phyloP scores from a whole-genome alignment of 2,329 filamentous ascomycete genomes.

The Phaeosphaeriaceae sp. region DNA sequence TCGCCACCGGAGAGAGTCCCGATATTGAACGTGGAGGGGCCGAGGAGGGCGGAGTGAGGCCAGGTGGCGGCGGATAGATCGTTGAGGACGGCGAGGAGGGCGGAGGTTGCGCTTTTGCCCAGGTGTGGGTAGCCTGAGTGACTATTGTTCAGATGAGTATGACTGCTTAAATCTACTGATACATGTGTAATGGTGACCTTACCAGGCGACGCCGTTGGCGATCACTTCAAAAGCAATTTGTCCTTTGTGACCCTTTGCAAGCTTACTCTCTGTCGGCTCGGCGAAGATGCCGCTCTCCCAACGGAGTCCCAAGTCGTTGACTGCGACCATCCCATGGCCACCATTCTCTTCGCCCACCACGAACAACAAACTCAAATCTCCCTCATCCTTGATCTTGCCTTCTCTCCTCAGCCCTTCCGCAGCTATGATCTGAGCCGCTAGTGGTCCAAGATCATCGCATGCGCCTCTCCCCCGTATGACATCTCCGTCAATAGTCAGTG shows the following conservation, averaged over 20 bases:
- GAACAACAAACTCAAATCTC: background rate
- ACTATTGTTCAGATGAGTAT: background rate
- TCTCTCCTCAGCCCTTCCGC: slow-evolving; percentile 1
- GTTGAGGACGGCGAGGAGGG: slow-evolving; percentile 2
- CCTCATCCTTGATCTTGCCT: background rate
- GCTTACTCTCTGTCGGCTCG: slow-evolving; percentile 1
- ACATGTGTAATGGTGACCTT: background rate
- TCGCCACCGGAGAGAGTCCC: background rate
- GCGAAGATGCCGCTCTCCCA: slow-evolving; percentile 1
- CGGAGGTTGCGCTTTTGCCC: background rate
- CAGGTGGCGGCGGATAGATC: background rate
- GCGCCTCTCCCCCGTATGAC: background rate
- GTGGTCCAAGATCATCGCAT: slow-evolving; percentile 1
- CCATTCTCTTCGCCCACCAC: slow-evolving; percentile 1
- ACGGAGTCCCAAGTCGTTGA: background rate
- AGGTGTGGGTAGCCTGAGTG: slow-evolving; percentile 2
- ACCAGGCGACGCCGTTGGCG: background rate
- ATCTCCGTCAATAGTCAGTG: background rate
- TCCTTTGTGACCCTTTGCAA: slow-evolving; percentile 2
- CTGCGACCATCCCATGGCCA: slow-evolving; percentile 1
- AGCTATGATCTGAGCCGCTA: background rate
- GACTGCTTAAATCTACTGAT: background rate
- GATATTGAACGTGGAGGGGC: slow-evolving; percentile 1
- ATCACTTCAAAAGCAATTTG: background rate
- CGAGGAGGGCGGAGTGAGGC: background rate